Evolutionary conservation across 1,139 yeast species (phyloP), one percentile per base, ranked within the genome.

Genomic region (Geotrichum reessii): DNA sequence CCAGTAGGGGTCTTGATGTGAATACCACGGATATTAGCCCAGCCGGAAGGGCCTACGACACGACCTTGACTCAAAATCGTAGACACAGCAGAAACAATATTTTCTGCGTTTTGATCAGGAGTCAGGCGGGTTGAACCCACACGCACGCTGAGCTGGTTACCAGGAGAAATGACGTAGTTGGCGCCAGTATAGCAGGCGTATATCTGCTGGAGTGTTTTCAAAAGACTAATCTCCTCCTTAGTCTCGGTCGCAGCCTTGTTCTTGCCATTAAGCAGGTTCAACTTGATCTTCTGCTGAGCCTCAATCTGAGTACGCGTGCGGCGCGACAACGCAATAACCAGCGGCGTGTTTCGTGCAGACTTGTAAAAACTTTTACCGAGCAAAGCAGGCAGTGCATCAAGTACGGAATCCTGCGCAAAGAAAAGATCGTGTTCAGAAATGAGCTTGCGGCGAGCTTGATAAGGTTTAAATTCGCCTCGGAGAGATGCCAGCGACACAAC

Each of bases 321-420:
- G 55, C 58, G 47, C 14, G 49, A 40, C 58, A 54, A 37, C 33
- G 53, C 19, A 14, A 55, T 55, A 37, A 58, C 31, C 50, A 49
- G 56, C 21, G 61, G 61, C 27, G 55, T 52, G n/a, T 52, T 37
- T 19, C 56, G 58, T 33, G 76, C 72, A 59, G 78, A 76, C 61
- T 77, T 77, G 72, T 85, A 87, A 70, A 91, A 93, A 3, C 82
- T 78, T 74, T 89, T 89, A 55, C 97, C 97, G 64, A 93, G 77
- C 50, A 87, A 75, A 64, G 85, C 84, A 57, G 99, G 99, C 75
- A 92, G 79, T 62, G 88, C 78, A 56, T 91, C 84, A 59, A 90
- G 78, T 53, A 92, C 78, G 47, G 87, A 85, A 65, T 91, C 96
- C 73, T 93, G 58, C 25, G 62, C 62, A 55, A 93, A 72, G 71